These are phyloP conservation scores for Cryptococcus sp. DNA, from an alignment of 1,284 basidiomycete species.

Conservation along the genomic window DNA sequence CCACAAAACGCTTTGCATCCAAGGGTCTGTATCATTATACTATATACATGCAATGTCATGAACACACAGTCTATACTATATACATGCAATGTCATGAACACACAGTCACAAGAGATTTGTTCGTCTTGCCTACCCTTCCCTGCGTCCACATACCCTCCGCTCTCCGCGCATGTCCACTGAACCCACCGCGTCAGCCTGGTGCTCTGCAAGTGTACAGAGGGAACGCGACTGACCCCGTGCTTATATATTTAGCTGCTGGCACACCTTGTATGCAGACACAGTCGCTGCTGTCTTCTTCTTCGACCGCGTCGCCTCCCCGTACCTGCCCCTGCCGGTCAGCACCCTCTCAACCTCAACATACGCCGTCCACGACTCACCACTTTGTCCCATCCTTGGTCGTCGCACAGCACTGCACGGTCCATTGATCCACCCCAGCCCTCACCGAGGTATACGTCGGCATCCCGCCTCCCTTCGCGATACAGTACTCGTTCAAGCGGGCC, in stretches of 20 bases:
- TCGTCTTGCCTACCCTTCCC: too few relatives aligned
- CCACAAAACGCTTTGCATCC: too few relatives aligned
- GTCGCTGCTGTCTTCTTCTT: slow-evolving; percentile 32
- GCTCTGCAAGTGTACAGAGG: too few relatives aligned
- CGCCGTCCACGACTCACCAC: slow-evolving; percentile 18
- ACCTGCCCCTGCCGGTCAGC: slow-evolving; percentile 4
- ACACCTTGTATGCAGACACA: slow-evolving; percentile 36
- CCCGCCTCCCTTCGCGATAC: slow-evolving; percentile 16
- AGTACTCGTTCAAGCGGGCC: slow-evolving; percentile 28
- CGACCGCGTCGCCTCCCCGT: slow-evolving; percentile 24
- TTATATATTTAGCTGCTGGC: slow-evolving; percentile 14
- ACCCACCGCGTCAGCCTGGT: too few relatives aligned
- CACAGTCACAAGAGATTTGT: too few relatives aligned
- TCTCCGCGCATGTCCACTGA: too few relatives aligned
- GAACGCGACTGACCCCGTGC: too few relatives aligned
- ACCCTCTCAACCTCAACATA: background rate
- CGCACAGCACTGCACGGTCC: slow-evolving; percentile 20
- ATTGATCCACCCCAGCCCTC: slow-evolving; percentile 6
- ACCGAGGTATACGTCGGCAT: slow-evolving; percentile 16
- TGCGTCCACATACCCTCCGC: too few relatives aligned
- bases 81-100: too few relatives aligned
- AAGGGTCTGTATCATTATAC: too few relatives aligned
- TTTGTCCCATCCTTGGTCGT: slow-evolving; percentile 13
- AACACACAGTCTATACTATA: too few relatives aligned
- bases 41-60: too few relatives aligned